Conservation (phyloP, 2,329 filamentous ascomycete genomes). For the Blastomyces percursus region DNA sequence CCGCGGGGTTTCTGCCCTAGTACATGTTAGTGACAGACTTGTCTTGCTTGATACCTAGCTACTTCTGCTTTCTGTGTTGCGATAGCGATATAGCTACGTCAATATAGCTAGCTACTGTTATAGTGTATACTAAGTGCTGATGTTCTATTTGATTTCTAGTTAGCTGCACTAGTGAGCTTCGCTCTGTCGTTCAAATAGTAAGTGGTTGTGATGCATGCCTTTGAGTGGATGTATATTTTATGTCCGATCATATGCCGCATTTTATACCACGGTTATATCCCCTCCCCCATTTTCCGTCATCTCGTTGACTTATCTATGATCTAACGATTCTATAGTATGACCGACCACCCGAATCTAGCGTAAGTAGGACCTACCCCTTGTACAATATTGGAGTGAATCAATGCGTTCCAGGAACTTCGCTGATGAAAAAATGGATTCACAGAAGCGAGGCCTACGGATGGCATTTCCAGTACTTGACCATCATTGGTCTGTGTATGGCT, state of each 20-base stretch:
- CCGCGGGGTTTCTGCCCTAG: conserved; percentile 30
- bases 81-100: background rate
- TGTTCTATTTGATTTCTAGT: background rate
- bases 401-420: background rate
- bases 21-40: conserved; percentile 28
- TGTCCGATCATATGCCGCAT: background rate
- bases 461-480: conserved; percentile 56
- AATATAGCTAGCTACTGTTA: background rate
- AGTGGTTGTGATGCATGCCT: conserved; percentile 1
- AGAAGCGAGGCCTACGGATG: conserved; percentile 47
- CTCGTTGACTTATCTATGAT: background rate
- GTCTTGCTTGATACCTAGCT: background rate
- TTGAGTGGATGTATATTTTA: background rate
- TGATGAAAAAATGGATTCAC: background rate
- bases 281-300: background rate
- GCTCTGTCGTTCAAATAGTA: conserved; percentile 6
- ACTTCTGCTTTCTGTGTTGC: background rate
- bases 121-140: background rate
- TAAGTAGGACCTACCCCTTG: conserved; percentile 17
- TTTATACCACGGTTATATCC: background rate
- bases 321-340: conserved; percentile 23
- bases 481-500: conserved; percentile 48
- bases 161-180: conserved; percentile 4
- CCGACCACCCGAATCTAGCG: conserved; percentile 34
- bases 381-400: conserved; percentile 4